phyloP scores from a whole-genome alignment of 306 rosid genomes.

The Astragalus glycyphyllos region DNA sequence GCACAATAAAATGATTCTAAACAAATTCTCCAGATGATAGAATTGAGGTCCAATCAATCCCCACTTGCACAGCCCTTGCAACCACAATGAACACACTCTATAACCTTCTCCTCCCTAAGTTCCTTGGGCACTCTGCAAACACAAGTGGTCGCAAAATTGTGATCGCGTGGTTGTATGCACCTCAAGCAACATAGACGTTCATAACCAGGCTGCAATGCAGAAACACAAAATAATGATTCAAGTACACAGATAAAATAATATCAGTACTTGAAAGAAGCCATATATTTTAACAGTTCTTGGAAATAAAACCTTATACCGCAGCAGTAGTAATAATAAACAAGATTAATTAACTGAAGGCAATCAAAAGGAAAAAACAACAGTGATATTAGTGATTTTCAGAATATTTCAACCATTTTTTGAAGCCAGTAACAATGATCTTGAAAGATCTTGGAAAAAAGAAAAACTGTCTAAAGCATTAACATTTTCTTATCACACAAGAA shows the following conservation, averaged over 20 bases:
- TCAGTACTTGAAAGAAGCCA: neutral
- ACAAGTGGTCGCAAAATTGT: conserved; percentile 87
- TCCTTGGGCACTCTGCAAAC: conserved; percentile 93
- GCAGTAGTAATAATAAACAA: neutral
- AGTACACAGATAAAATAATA: neutral
- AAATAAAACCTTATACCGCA: neutral
- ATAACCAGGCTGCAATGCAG: conserved; percentile 77
- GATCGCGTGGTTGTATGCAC: conserved; percentile 94
- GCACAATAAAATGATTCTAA: neutral
- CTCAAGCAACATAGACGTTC: conserved; percentile 88
- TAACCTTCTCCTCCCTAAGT: conserved; percentile 84
- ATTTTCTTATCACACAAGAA: neutral
- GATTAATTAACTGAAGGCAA: neutral
- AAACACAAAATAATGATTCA: conserved; percentile 24
- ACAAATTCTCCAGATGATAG: conserved; percentile 27
- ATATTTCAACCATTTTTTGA: neutral
- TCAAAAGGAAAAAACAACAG: neutral
- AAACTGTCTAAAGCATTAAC: neutral
- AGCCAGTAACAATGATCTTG: neutral
- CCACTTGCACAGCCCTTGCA: conserved; percentile 93
- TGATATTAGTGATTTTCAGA: neutral
- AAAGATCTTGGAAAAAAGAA: neutral
- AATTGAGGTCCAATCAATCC: conserved; percentile 51
- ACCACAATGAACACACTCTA: conserved; percentile 92
- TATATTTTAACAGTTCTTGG: neutral